phyloP scores from a whole-genome alignment of 768 basidiomycete species.

The Boletus pseudopeckii region DNA sequence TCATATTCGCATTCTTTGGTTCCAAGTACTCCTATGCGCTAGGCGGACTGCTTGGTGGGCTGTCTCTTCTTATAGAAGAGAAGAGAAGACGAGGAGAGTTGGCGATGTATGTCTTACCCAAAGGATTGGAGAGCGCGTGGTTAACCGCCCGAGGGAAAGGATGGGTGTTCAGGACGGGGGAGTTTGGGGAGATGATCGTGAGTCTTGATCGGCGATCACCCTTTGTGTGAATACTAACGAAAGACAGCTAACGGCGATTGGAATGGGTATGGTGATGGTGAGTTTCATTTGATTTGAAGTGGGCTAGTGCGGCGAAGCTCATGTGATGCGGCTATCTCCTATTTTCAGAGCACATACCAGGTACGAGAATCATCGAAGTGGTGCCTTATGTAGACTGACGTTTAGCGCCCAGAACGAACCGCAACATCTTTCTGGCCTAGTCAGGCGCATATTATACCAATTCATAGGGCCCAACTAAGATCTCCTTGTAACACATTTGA shows the following conservation, averaged over 20 bases:
- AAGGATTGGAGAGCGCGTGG: conserved; percentile 91
- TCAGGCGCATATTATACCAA: conserved; percentile 79
- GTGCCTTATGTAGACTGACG: conserved; percentile 1
- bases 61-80: conserved; percentile 85
- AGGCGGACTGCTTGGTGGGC: conserved; percentile 67
- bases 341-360: conserved; percentile 72
- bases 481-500: not conserved
- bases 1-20: conserved; percentile 53
- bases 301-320: not conserved
- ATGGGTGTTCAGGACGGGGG: conserved; percentile 67
- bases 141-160: conserved; percentile 70
- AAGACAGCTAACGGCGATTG: conserved; percentile 58
- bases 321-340: not conserved
- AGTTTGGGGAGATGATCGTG: conserved; percentile 65
- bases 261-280: conserved; percentile 92
- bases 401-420: conserved; percentile 52
- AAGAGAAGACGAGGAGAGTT: conserved; percentile 84
- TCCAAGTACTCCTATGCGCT: conserved; percentile 74
- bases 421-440: conserved; percentile 76
- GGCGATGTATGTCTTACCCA: conserved; percentile 89
- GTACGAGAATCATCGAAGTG: conserved; percentile 22
- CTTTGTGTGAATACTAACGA: conserved; percentile 6
- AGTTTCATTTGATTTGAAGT: conserved; percentile 21
- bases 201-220: conserved; percentile 25
- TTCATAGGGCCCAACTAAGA: conserved; percentile 80